These are phyloP conservation scores for Backusella morwellensis DNA, from an alignment of 192 early-diverging fungal species.

Conservation along the genomic window DNA sequence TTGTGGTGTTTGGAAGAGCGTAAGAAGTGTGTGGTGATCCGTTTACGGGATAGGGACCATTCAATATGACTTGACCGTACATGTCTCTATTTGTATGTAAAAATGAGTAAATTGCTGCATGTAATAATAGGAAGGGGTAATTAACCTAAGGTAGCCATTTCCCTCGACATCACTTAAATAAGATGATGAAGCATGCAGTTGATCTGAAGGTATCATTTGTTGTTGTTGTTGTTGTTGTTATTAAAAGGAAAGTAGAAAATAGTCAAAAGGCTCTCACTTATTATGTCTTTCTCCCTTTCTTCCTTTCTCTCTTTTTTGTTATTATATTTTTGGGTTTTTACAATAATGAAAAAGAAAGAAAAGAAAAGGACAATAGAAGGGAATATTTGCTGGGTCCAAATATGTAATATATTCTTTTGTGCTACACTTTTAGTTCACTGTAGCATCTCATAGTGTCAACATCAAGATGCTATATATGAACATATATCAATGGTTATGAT, in stretches of 20 bases:
- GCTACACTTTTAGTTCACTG: neutral
- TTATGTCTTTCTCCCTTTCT: neutral
- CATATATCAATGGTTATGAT: too few relatives aligned
- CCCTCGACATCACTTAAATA: neutral
- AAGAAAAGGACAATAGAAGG: neutral
- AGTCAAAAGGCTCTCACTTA: neutral
- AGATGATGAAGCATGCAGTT: neutral
- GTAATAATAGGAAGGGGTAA: neutral
- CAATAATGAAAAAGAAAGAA: neutral
- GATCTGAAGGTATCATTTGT: neutral
- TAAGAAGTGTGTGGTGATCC: neutral
- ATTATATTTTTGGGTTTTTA: neutral
- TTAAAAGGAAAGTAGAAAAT: neutral
- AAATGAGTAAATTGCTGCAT: neutral
- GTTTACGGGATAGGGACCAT: neutral
- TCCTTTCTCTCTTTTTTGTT: neutral
- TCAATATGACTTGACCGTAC: neutral
- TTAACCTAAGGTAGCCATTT: constrained; percentile 8
- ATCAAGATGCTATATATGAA: too few relatives aligned
- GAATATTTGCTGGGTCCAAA: neutral
- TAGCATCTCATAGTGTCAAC: too few relatives aligned
- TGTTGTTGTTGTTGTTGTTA: too few relatives aligned
- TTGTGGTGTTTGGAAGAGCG: neutral
- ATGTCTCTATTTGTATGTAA: constrained; percentile 1
- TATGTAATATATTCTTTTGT: neutral